Evolutionary conservation across 2,329 filamentous ascomycete genomes (phyloP).

Genomic region (Diaporthe vexans): DNA sequence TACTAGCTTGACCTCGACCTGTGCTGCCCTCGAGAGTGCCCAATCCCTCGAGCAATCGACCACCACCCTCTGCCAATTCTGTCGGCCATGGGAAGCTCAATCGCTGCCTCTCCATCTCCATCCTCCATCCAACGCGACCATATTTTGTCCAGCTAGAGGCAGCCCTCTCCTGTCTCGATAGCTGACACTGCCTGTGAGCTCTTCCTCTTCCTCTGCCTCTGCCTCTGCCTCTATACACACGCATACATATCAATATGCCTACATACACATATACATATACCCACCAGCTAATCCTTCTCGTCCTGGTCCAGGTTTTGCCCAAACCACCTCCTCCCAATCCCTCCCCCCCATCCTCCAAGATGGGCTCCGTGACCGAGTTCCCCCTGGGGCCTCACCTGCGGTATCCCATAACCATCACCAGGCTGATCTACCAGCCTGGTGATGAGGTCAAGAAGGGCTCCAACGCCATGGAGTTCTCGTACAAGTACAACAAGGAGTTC

Average conservation of each 20-base stretch:
- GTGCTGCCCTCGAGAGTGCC: slow-evolving; percentile 3
- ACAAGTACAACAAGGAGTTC: slow-evolving; percentile 82
- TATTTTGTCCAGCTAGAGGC: slow-evolving; percentile 13
- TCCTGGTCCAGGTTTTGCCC: slow-evolving; percentile 10
- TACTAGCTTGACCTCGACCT: background rate
- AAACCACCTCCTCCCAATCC: background rate
- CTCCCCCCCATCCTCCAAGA: slow-evolving; percentile 41
- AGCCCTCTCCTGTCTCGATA: background rate
- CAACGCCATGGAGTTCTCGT: slow-evolving; percentile 88
- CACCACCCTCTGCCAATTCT: background rate
- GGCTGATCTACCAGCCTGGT: slow-evolving; percentile 82
- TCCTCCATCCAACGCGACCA: slow-evolving; percentile 34
- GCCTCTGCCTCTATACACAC: background rate
- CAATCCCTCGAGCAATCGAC: background rate
- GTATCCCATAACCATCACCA: slow-evolving; percentile 94
- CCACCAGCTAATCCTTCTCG: background rate
- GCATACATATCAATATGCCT: too few relatives aligned
- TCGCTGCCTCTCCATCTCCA: slow-evolving; percentile 31
- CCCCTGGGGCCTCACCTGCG: slow-evolving; percentile 75
- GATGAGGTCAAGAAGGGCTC: slow-evolving; percentile 83
- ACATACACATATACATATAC: background rate
- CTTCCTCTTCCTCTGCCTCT: too few relatives aligned
- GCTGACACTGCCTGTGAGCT: background rate
- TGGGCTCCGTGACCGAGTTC: slow-evolving; percentile 60
- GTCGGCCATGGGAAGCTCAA: slow-evolving; percentile 41